Evolutionary conservation across 192 early-diverging fungal species (phyloP).

Genomic region (Linnemannia exigua): DNA sequence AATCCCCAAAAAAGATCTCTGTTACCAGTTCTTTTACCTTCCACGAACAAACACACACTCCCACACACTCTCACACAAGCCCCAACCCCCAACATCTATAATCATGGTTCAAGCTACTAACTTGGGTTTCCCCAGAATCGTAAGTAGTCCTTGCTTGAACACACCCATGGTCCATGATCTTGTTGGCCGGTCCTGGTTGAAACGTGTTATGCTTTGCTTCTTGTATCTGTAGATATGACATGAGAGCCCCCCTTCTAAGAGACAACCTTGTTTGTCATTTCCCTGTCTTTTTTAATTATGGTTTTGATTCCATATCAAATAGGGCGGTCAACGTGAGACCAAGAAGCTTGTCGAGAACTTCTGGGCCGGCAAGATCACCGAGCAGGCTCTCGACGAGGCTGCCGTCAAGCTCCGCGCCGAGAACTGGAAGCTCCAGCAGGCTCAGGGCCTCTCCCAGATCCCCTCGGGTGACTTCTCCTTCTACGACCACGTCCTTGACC

Average conservation of each 20-base stretch:
- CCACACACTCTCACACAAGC: slow-evolving; percentile 7
- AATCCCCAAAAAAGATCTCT: slow-evolving; percentile 54
- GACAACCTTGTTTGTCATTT: too few species aligned
- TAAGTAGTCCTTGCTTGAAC: slow-evolving; percentile 31
- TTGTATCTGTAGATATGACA: not conserved
- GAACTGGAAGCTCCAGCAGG: slow-evolving; percentile 84
- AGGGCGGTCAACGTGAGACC: slow-evolving; percentile 93
- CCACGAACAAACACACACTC: not conserved
- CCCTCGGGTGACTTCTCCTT: slow-evolving; percentile 96
- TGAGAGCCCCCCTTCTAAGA: too few species aligned
- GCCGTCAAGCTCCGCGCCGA: slow-evolving; percentile 71
- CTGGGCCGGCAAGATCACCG: slow-evolving; percentile 91
- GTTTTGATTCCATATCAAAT: slow-evolving; percentile 2
- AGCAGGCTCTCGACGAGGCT: slow-evolving; percentile 75
- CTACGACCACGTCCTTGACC: slow-evolving; percentile 93
- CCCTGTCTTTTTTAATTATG: too few species aligned
- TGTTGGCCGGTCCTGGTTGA: not conserved
- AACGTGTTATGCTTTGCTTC: not conserved
- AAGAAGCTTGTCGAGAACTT: slow-evolving; percentile 96
- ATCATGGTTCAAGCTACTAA: slow-evolving; percentile 57
- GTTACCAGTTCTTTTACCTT: slow-evolving; percentile 54
- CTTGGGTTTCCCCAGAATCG: slow-evolving; percentile 59
- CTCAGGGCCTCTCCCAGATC: slow-evolving; percentile 80
- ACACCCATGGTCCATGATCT: slow-evolving; percentile 4
- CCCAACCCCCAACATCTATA: slow-evolving; percentile 20